These are phyloP conservation scores for Pleurostoma richardsiae DNA, from an alignment of 2,329 filamentous ascomycete species.

Conservation along the genomic window DNA sequence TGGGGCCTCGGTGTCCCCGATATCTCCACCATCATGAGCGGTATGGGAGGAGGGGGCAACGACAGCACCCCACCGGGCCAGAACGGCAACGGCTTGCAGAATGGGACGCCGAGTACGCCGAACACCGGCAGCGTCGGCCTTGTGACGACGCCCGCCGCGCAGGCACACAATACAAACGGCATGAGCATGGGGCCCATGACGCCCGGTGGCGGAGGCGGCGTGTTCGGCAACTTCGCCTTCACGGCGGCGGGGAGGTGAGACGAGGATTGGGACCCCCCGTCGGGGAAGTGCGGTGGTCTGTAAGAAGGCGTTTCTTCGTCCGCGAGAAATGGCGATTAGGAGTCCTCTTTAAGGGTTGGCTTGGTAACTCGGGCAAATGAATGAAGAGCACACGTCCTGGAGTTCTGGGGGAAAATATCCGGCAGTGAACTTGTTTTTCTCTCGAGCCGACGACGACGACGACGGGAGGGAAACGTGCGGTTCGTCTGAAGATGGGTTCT, in stretches of 20 bases:
- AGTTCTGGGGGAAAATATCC: no score
- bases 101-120: conserved; percentile 54
- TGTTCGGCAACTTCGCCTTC: conserved; percentile 70
- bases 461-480: no score
- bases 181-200: conserved; percentile 67
- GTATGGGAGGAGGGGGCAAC: conserved; percentile 12
- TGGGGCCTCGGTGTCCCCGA: conserved; percentile 83
- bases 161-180: conserved; percentile 52
- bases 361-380: no score
- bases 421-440: no score
- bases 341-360: no score
- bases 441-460: no score
- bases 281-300: no score
- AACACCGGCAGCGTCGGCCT: conserved; percentile 54
- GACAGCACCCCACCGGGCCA: conserved; percentile 36
- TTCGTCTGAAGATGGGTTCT: no score
- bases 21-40: conserved; percentile 32
- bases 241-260: conserved; percentile 12
- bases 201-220: conserved; percentile 68
- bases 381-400: no score
- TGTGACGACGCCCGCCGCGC: conserved; percentile 41
- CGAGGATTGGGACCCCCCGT: no score
- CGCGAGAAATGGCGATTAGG: no score
- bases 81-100: conserved; percentile 29
- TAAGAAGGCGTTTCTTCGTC: no score